Conservation (phyloP, 495 filamentous ascomycete genomes). For the Letharia lupina region DNA sequence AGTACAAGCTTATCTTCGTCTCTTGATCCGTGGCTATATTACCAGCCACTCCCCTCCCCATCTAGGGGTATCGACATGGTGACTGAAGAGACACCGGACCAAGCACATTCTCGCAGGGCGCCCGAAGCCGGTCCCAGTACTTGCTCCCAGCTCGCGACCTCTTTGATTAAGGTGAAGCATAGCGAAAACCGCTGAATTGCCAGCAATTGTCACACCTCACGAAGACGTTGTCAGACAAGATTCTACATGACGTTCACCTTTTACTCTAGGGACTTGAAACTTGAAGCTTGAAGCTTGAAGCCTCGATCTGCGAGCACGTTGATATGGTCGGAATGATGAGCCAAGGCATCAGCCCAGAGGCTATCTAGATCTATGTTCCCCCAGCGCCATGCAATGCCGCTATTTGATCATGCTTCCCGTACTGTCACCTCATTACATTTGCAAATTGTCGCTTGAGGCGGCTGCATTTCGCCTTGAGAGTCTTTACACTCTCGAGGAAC, state of each 20-base stretch:
- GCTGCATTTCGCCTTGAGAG: slow-evolving; percentile 70
- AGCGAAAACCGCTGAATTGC: not conserved
- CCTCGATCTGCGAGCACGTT: not conserved
- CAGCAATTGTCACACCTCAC: not conserved
- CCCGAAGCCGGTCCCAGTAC: not conserved
- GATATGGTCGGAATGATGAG: not conserved
- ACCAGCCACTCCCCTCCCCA: not conserved
- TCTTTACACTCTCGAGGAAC: slow-evolving; percentile 78
- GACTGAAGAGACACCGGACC: not conserved
- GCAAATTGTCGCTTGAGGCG: slow-evolving; percentile 54
- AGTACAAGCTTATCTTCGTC: slow-evolving; percentile 49
- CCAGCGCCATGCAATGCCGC: slow-evolving; percentile 15
- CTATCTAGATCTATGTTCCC: not conserved
- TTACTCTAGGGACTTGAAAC: not conserved
- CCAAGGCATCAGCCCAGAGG: not conserved
- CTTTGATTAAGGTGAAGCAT: not conserved
- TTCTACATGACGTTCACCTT: not conserved
- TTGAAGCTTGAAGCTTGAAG: not conserved
- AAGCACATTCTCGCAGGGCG: not conserved
- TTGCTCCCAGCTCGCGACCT: not conserved
- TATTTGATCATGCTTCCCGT: not conserved
- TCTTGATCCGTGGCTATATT: slow-evolving; percentile 18
- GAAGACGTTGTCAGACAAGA: not conserved
- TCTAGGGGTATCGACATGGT: not conserved
- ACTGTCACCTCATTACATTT: slow-evolving; percentile 42